Percentiles rank a stretch among this genome's conserved stretches.
These are phyloP conservation scores for Fusarium sp. DNA, from an alignment of 2,329 filamentous ascomycete species.

Conservation along the genomic window DNA sequence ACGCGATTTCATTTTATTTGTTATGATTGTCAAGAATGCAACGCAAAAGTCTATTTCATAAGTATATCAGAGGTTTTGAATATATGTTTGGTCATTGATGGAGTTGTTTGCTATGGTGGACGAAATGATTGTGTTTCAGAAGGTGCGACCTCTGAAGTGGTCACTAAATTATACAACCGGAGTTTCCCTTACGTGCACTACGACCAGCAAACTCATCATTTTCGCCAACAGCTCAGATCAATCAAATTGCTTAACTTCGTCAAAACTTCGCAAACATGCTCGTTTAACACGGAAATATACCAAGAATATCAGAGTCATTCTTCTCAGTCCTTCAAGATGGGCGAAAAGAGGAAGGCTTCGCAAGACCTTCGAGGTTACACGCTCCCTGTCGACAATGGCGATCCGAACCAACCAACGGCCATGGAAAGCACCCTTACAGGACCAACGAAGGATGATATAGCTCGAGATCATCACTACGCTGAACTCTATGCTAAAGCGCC, in stretches of 20 bases:
- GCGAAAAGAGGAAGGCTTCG: constrained; percentile 39
- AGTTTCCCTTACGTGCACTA: constrained; percentile 5
- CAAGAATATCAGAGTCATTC: no score
- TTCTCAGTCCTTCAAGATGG: constrained; percentile 17
- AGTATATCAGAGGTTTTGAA: background rate
- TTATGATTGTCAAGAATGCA: constrained; percentile 5
- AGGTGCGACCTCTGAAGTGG: background rate
- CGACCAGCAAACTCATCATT: constrained; percentile 2
- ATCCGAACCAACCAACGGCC: background rate
- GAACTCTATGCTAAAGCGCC: constrained; percentile 56
- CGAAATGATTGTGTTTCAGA: background rate
- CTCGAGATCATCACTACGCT: constrained; percentile 51
- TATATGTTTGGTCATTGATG: background rate
- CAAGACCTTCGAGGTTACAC: constrained; percentile 16
- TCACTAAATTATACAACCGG: constrained; percentile 12
- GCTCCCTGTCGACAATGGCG: background rate
- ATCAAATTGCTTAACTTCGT: no score
- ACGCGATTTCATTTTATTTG: constrained; percentile 37
- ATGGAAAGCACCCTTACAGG: background rate
- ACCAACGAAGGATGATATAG: constrained; percentile 13
- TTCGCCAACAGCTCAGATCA: background rate
- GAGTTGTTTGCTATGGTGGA: background rate
- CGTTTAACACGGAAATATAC: no score
- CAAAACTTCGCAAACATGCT: no score
- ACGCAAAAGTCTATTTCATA: constrained; percentile 9